Percentiles rank a stretch among this genome's conserved stretches.
phyloP scores from a whole-genome alignment of 208 protist species.

The Porcisia hertigi region DNA sequence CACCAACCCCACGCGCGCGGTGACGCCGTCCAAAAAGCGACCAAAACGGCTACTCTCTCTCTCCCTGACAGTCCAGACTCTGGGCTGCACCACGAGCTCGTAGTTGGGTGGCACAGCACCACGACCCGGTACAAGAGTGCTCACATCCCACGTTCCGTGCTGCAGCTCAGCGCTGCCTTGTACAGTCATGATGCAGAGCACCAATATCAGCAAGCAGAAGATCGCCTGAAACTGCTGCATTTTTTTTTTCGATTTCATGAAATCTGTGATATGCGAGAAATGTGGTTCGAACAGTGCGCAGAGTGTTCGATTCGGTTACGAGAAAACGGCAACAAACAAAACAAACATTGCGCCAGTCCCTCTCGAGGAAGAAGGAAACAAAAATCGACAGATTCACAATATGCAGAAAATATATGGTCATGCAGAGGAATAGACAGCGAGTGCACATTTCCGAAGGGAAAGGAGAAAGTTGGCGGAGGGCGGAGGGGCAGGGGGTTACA shows the following conservation, averaged over 20 bases:
- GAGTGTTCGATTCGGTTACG: background rate
- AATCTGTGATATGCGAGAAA: background rate
- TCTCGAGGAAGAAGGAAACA: background rate
- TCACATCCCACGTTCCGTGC: slow-evolving; percentile 28
- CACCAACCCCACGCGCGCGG: slow-evolving; percentile 14
- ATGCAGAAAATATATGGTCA: background rate
- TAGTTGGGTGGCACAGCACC: slow-evolving; percentile 19
- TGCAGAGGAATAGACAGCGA: background rate
- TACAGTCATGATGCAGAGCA: slow-evolving; percentile 2
- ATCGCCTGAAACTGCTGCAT: background rate
- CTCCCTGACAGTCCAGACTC: slow-evolving; percentile 7
- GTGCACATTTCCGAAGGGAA: background rate
- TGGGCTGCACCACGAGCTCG: slow-evolving; percentile 12
- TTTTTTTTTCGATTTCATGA: background rate
- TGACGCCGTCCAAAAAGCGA: slow-evolving; percentile 9
- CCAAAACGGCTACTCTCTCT: background rate
- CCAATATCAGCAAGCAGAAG: background rate
- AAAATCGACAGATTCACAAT: background rate
- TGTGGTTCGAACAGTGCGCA: background rate
- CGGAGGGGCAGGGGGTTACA: background rate
- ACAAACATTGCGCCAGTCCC: too few species aligned
- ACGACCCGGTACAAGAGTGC: slow-evolving; percentile 26
- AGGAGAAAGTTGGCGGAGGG: background rate
- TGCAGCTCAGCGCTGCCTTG: background rate
- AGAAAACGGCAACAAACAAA: background rate